Conservation (phyloP, 306 rosid genomes). For the Inga laurina region DNA sequence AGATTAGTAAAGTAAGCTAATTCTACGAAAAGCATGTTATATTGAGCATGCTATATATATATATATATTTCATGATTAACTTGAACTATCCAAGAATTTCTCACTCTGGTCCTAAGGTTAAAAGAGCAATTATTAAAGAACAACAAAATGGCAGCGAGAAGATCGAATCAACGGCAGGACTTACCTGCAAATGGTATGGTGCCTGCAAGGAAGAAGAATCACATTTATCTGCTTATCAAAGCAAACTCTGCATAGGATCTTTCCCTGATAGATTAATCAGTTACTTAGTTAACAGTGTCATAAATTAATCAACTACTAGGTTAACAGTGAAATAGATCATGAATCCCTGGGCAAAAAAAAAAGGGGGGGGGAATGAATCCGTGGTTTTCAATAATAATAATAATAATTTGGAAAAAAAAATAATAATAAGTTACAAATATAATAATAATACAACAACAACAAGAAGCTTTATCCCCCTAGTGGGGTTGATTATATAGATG, state of each 20-base stretch:
- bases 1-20: background rate
- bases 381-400: background rate
- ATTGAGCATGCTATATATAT: background rate
- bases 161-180: background rate
- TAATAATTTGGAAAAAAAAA: constrained; percentile 1
- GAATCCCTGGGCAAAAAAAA: background rate
- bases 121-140: no score
- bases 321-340: no score
- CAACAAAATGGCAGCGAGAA: background rate
- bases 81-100: background rate
- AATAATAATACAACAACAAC: no score
- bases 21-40: no score
- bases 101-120: background rate
- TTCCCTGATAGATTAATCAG: constrained; percentile 48
- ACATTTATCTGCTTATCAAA: constrained; percentile 61
- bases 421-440: background rate
- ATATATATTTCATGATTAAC: background rate
- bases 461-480: no score
- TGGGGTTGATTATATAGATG: no score
- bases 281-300: background rate
- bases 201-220: constrained; percentile 72
- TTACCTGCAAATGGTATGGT: constrained; percentile 56
- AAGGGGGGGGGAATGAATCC: background rate
- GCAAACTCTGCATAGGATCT: constrained; percentile 70
- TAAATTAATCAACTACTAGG: background rate